Percentiles rank a stretch among this genome's conserved stretches.
phyloP scores from a whole-genome alignment of 495 filamentous ascomycete species.

The Choiromyces venosus region DNA sequence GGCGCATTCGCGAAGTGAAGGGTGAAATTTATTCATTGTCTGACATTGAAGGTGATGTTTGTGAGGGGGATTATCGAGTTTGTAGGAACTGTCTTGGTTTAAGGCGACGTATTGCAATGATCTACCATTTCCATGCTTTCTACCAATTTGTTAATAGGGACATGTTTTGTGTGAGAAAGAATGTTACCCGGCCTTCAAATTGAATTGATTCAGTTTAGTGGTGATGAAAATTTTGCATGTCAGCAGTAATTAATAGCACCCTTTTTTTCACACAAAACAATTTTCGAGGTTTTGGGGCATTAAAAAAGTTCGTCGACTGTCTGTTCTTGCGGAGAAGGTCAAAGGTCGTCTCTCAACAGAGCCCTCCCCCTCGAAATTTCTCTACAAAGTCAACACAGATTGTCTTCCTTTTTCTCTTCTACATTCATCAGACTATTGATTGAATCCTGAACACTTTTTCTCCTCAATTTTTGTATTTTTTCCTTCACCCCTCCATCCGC shows the following conservation, averaged over 20 bases:
- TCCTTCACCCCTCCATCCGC: neutral
- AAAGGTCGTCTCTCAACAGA: neutral
- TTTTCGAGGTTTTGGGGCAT: neutral
- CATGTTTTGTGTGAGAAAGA: constrained; percentile 10
- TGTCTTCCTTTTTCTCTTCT: neutral
- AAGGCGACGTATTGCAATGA: neutral
- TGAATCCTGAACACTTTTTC: neutral
- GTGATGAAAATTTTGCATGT: neutral
- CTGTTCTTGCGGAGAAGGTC: neutral
- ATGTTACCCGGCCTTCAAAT: constrained; percentile 16
- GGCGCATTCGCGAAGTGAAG: constrained; percentile 57
- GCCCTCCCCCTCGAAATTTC: neutral
- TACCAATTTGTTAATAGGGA: neutral
- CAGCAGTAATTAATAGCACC: neutral
- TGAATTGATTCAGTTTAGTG: neutral
- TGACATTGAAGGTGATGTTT: constrained; percentile 13
- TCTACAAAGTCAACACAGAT: neutral
- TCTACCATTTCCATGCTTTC: neutral
- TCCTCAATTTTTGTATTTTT: neutral
- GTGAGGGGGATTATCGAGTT: neutral
- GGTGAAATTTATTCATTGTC: constrained; percentile 37
- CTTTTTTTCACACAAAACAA: neutral
- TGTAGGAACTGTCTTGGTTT: neutral
- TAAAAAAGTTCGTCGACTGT: neutral
- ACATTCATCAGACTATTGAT: neutral